These are phyloP conservation scores for Sporothrix pseudoabietina DNA, from an alignment of 2,329 filamentous ascomycete species.

Conservation along the genomic window DNA sequence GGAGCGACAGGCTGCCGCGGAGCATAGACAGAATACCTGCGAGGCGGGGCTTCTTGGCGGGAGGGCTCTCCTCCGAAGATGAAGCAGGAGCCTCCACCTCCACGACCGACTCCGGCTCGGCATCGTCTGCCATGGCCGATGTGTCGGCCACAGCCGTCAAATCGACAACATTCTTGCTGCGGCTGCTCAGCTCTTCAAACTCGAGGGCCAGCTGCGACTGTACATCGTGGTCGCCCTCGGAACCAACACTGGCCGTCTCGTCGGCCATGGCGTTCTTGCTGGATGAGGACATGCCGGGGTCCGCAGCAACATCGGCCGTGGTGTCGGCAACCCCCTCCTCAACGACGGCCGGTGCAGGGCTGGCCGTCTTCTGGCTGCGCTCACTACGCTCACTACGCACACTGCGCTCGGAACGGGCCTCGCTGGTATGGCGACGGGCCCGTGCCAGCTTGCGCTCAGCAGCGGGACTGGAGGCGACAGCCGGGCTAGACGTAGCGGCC, in stretches of 20 bases:
- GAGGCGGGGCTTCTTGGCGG: conserved; percentile 43
- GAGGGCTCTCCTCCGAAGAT: not conserved
- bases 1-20: conserved; percentile 58
- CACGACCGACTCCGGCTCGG: not conserved
- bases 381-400: not conserved
- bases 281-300: not conserved
- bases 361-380: conserved; percentile 14
- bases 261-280: conserved; percentile 1
- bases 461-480: not conserved
- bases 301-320: conserved; percentile 30
- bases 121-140: not conserved
- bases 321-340: not conserved
- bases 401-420: not conserved
- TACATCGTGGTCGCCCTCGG: conserved; percentile 36
- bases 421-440: conserved; percentile 7
- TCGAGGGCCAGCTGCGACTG: conserved; percentile 39
- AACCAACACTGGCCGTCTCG: not conserved
- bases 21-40: conserved; percentile 58
- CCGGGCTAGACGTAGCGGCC: not conserved
- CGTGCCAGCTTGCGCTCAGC: not conserved
- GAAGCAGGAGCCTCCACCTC: conserved; percentile 15
- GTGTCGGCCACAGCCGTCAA: not conserved
- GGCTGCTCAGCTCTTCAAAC: conserved; percentile 34
- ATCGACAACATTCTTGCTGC: conserved; percentile 23
- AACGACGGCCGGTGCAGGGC: not conserved